Evolutionary conservation across 257 asterid genomes (phyloP), one percentile per base, ranked within the genome.

Genomic region (Verbena officinalis): DNA sequence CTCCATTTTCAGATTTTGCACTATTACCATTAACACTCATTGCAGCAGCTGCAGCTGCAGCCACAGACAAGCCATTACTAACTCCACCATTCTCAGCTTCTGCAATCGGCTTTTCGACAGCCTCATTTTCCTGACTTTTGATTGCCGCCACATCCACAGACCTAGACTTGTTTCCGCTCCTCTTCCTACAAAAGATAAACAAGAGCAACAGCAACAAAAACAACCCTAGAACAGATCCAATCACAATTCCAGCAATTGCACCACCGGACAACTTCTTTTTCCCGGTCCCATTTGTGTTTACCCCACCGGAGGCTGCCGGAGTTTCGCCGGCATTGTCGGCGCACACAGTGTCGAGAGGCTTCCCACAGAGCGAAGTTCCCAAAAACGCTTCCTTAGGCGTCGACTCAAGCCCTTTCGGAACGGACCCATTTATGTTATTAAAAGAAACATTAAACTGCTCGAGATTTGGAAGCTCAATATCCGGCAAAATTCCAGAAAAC

Each of bases 231-330:
- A 87, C 75, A 74, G 90, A 80, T 82, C 97, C 96, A 34, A 84
- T 71, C 63, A 85, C 97, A 36, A 85, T 90, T 7, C 95, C 96
- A 10, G 92, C 97, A 64, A 87, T 82, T 31, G 90, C 92, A 43
- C 95, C 96, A n/a, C 87, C 89, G 7, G 96, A 83, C 34, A 87
- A 66, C 71, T 75, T 73, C 59, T 63, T 76, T 39, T 22, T 53
- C 45, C 55, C 62, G 33, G 60, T 51, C 13, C 45, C 65, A 24
- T 4, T 68, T 0, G 55, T 57, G 22, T 14, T 36, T 20, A 65
- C 71, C 3, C 5, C 81, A 2, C 73, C 64, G 4, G 86, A 63
- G 7, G 81, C 64, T 8, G 80, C 66, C n/a, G 85, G 78, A n/a
- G 78, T 14, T 4, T 22, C 54, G 10, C n/a, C 69, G 2, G 66